Percentiles rank a stretch among this genome's conserved stretches.
Conservation (phyloP, 257 asterid genomes). For the Solanum pimpinellifolium region DNA sequence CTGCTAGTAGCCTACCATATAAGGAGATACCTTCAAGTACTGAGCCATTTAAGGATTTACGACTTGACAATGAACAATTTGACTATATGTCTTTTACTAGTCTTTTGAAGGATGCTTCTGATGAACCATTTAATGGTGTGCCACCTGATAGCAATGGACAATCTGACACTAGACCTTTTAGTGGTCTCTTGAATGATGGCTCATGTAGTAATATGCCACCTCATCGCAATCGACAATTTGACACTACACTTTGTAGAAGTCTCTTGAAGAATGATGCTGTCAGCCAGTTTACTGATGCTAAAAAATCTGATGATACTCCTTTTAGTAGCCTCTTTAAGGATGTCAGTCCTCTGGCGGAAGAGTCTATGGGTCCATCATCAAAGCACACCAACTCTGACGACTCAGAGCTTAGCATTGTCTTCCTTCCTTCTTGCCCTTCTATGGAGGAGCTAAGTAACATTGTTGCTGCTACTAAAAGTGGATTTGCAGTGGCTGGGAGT, state of each 20-base stretch:
- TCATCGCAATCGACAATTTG: background rate
- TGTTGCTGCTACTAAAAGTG: conserved; percentile 39
- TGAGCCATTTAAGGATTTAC: background rate
- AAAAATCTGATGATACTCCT: background rate
- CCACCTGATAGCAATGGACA: background rate
- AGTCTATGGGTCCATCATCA: conserved; percentile 9
- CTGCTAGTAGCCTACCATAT: background rate
- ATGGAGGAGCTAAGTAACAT: conserved; percentile 51
- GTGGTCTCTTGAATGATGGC: background rate
- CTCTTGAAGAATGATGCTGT: background rate
- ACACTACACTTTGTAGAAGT: background rate
- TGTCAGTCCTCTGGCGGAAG: background rate
- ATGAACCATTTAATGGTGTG: background rate
- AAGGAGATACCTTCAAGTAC: background rate
- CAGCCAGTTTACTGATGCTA: background rate
- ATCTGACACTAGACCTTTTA: background rate
- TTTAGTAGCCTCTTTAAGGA: background rate
- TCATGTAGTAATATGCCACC: background rate
- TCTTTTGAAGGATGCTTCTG: background rate
- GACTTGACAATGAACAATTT: background rate
- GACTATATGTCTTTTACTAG: background rate
- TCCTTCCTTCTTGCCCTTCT: conserved; percentile 55
- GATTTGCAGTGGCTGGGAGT: conserved; percentile 57
- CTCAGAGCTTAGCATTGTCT: conserved; percentile 34
- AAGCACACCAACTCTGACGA: conserved; percentile 3